phyloP scores from a whole-genome alignment of 106 monocot genomes.

The Dendrobium officinale region DNA sequence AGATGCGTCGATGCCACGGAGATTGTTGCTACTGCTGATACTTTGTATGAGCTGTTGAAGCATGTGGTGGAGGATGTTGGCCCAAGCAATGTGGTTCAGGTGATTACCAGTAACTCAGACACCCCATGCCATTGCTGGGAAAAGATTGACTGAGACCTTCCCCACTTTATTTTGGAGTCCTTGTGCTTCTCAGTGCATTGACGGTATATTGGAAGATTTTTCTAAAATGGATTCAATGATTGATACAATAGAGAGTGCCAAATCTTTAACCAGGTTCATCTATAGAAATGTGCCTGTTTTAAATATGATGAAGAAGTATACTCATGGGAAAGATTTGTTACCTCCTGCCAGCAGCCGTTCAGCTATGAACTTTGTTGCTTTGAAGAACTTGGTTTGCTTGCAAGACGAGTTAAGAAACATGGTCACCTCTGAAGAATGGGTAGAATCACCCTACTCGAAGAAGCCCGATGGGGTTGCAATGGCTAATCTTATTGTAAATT shows the following conservation, averaged over 20 bases:
- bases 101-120: constrained; percentile 64
- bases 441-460: constrained; percentile 45
- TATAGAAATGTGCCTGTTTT: constrained; percentile 51
- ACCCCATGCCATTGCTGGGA: constrained; percentile 58
- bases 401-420: constrained; percentile 61
- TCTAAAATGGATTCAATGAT: constrained; percentile 38
- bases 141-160: constrained; percentile 52
- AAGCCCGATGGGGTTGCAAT: constrained; percentile 39
- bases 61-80: constrained; percentile 85
- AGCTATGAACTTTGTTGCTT: constrained; percentile 56
- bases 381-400: constrained; percentile 48
- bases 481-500: constrained; percentile 30
- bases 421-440: constrained; percentile 76
- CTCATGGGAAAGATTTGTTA: constrained; percentile 74
- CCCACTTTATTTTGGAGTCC: constrained; percentile 88
- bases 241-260: constrained; percentile 59
- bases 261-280: constrained; percentile 61
- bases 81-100: constrained; percentile 60
- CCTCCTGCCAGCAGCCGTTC: constrained; percentile 34
- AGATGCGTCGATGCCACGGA: constrained; percentile 73
- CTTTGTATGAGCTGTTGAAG: constrained; percentile 73
- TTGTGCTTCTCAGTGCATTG: constrained; percentile 70
- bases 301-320: constrained; percentile 63
- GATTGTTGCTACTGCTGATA: constrained; percentile 52
- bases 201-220: constrained; percentile 75